Conservation (phyloP, 163 green algal genomes). For the Chlorella variabilis region DNA sequence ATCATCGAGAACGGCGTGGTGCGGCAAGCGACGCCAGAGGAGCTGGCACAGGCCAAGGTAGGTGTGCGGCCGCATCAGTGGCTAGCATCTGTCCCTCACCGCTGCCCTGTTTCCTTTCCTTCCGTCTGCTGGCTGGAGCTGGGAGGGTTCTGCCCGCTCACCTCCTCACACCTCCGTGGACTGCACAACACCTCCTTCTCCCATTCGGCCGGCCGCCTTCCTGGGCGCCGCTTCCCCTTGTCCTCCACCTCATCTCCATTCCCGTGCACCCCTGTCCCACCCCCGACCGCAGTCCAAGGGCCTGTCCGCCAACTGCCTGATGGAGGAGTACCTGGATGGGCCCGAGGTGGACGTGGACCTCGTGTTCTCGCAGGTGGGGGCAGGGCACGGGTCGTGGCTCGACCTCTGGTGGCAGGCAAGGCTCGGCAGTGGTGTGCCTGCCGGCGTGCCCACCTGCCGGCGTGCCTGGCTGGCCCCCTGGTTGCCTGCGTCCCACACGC, state of each 20-base stretch:
- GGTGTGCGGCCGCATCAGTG: background rate
- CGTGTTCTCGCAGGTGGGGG: constrained; percentile 73
- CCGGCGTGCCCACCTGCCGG: too few relatives aligned
- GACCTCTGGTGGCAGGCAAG: background rate
- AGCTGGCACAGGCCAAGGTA: constrained; percentile 28
- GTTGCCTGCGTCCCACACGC: too few relatives aligned
- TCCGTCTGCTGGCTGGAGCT: background rate
- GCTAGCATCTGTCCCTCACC: background rate
- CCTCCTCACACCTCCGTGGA: too few relatives aligned
- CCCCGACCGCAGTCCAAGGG: constrained; percentile 62
- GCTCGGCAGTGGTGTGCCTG: too few relatives aligned
- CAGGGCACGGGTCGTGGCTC: background rate
- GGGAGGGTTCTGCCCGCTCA: too few relatives aligned
- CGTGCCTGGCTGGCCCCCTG: too few relatives aligned
- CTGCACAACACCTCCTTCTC: too few relatives aligned
- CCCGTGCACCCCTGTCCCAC: too few relatives aligned
- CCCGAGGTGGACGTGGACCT: constrained; percentile 89
- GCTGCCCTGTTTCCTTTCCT: background rate
- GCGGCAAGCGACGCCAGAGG: constrained; percentile 26
- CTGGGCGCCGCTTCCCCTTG: too few relatives aligned
- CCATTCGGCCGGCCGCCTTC: too few relatives aligned
- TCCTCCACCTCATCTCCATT: too few relatives aligned
- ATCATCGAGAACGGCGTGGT: constrained; percentile 38
- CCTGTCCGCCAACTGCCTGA: constrained; percentile 84
- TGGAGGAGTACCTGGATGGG: constrained; percentile 88